These are phyloP conservation scores for Myriosclerotinia curreyana DNA, from an alignment of 2,329 filamentous ascomycete genomes.

Conservation along the genomic window DNA sequence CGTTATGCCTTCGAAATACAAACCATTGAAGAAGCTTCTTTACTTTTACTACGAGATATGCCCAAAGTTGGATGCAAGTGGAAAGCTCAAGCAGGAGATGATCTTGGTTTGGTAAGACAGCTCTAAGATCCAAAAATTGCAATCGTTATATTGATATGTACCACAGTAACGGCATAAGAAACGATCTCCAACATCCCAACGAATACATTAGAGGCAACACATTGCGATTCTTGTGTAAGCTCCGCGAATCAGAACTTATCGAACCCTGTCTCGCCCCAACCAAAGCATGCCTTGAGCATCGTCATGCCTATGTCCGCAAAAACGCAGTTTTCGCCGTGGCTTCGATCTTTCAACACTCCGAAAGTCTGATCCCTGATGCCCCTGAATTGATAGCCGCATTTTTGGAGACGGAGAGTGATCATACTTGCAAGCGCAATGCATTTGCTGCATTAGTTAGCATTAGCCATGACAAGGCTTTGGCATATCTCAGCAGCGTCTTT, in stretches of 20 bases:
- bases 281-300: constrained; percentile 87
- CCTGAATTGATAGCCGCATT: constrained; percentile 88
- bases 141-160: neutral
- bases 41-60: constrained; percentile 99
- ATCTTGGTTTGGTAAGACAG: constrained; percentile 85
- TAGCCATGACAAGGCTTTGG: constrained; percentile 86
- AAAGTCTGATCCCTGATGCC: constrained; percentile 89
- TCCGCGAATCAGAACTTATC: constrained; percentile 91
- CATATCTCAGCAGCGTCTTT: constrained; percentile 84
- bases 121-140: constrained; percentile 8
- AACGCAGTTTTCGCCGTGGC: constrained; percentile 95
- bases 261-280: constrained; percentile 93
- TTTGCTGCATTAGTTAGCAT: constrained; percentile 89
- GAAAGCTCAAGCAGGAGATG: constrained; percentile 99
- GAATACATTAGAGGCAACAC: constrained; percentile 98
- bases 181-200: constrained; percentile 95
- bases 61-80: constrained; percentile 85
- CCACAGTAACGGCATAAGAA: constrained; percentile 91
- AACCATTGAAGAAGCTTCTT: constrained; percentile 92
- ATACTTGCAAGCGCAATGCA: constrained; percentile 96
- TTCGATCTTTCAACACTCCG: constrained; percentile 87
- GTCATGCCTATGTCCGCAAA: constrained; percentile 97
- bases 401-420: constrained; percentile 84
- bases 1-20: constrained; percentile 98
- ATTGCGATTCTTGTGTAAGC: constrained; percentile 94